These are phyloP conservation scores for Vitis hybrid DNA, from an alignment of 177 flowering plant genomes.

Conservation along the genomic window DNA sequence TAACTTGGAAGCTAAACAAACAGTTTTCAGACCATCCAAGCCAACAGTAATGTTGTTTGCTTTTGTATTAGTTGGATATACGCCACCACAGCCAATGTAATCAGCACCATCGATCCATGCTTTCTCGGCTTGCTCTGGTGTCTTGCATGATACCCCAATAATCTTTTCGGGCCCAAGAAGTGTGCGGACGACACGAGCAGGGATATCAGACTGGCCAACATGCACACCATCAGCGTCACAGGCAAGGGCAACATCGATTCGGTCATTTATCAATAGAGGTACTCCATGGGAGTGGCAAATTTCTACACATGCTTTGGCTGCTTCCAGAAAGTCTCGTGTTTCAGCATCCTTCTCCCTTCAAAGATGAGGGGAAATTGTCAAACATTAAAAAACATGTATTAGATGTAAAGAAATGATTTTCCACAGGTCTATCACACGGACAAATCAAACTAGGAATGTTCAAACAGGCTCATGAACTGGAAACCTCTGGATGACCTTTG, in stretches of 20 bases:
- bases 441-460: neutral
- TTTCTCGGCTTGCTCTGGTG: conserved; percentile 75
- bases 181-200: conserved; percentile 51
- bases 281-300: conserved; percentile 62
- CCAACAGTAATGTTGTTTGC: conserved; percentile 77
- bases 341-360: conserved; percentile 84
- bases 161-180: conserved; percentile 91
- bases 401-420: neutral
- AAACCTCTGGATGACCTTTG: no score
- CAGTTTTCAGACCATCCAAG: conserved; percentile 64
- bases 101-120: conserved; percentile 94
- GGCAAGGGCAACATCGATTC: conserved; percentile 87
- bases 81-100: conserved; percentile 94
- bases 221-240: conserved; percentile 93
- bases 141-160: conserved; percentile 94
- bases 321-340: conserved; percentile 67
- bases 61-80: conserved; percentile 81
- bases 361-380: neutral
- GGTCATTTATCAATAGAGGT: conserved; percentile 79
- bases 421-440: neutral
- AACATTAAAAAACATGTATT: neutral
- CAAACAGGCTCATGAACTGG: neutral
- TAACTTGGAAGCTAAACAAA: conserved; percentile 69
- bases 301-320: conserved; percentile 61
- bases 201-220: conserved; percentile 97